phyloP scores from a whole-genome alignment of 1,139 yeast genomes.

The Kazachstania sp. region DNA sequence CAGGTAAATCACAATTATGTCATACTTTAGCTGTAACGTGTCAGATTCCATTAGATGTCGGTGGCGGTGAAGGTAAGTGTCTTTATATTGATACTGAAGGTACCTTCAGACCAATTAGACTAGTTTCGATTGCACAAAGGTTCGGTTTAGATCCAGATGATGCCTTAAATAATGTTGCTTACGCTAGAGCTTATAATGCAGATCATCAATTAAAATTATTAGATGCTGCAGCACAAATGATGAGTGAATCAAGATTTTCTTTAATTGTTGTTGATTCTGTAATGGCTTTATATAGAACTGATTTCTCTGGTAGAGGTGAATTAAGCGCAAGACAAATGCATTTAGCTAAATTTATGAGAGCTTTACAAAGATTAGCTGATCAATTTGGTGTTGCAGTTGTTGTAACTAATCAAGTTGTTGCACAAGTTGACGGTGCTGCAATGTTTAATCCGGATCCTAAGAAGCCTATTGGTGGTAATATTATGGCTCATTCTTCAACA shows the following conservation, averaged over 20 bases:
- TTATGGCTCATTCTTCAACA: slow-evolving; percentile 93
- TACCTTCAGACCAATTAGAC: slow-evolving; percentile 86
- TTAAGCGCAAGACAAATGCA: slow-evolving; percentile 91
- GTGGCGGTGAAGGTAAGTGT: slow-evolving; percentile 99
- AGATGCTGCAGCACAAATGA: slow-evolving; percentile 89
- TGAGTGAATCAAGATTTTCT: slow-evolving; percentile 83
- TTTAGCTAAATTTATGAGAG: slow-evolving; percentile 87
- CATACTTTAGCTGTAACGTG: slow-evolving; percentile 96
- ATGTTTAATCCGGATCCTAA: slow-evolving; percentile 96
- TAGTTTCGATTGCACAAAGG: slow-evolving; percentile 83
- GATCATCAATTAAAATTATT: slow-evolving; percentile 88
- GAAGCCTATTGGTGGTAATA: slow-evolving; percentile 98
- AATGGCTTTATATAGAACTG: slow-evolving; percentile 94
- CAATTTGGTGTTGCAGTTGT: slow-evolving; percentile 97
- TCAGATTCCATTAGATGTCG: slow-evolving; percentile 93
- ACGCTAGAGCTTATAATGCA: slow-evolving; percentile 94
- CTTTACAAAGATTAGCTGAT: slow-evolving; percentile 86
- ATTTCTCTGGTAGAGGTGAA: slow-evolving; percentile 93
- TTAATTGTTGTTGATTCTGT: slow-evolving; percentile 87
- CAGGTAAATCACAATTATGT: slow-evolving; percentile 95
- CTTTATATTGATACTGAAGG: slow-evolving; percentile 95
- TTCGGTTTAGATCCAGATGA: slow-evolving; percentile 93
- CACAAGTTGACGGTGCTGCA: slow-evolving; percentile 91
- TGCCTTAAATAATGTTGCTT: slow-evolving; percentile 92
- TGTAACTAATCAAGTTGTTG: slow-evolving; percentile 97